phyloP scores from a whole-genome alignment of 345 rosid species.

The Arabis hirsuta region DNA sequence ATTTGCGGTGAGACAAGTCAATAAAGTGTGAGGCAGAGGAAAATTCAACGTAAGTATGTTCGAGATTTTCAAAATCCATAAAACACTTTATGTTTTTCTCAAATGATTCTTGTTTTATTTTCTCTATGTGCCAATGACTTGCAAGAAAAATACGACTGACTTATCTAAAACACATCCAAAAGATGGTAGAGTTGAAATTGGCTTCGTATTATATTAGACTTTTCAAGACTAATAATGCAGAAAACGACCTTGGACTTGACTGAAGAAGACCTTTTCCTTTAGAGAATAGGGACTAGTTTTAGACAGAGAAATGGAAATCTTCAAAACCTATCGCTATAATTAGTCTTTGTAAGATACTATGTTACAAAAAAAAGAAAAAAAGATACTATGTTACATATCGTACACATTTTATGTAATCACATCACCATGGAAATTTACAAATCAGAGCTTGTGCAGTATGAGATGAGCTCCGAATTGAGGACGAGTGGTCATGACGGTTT shows the following conservation, averaged over 20 bases:
- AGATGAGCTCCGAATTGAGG: slow-evolving; percentile 71
- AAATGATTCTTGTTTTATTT: background rate
- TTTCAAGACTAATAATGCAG: slow-evolving; percentile 33
- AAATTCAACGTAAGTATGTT: slow-evolving; percentile 8
- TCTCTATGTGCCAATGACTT: slow-evolving; percentile 4
- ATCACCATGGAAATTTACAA: background rate
- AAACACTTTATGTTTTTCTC: background rate
- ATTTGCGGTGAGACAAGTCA: background rate
- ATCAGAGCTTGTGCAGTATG: slow-evolving; percentile 46
- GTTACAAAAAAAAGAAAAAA: background rate
- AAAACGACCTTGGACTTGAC: slow-evolving; percentile 23
- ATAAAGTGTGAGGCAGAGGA: slow-evolving; percentile 19
- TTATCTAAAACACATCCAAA: slow-evolving; percentile 16
- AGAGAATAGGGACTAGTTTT: background rate
- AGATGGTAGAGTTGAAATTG: slow-evolving; percentile 30
- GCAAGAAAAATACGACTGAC: background rate
- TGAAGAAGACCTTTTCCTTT: background rate
- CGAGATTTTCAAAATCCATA: background rate
- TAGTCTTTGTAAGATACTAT: slow-evolving; percentile 3
- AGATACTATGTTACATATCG: background rate
- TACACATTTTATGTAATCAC: background rate
- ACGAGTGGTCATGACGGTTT: slow-evolving; percentile 47
- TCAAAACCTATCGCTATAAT: slow-evolving; percentile 5
- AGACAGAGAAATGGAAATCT: background rate
- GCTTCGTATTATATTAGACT: slow-evolving; percentile 29